Conservation (phyloP, 768 basidiomycete genomes). For the Rhizopogon roseolus region DNA sequence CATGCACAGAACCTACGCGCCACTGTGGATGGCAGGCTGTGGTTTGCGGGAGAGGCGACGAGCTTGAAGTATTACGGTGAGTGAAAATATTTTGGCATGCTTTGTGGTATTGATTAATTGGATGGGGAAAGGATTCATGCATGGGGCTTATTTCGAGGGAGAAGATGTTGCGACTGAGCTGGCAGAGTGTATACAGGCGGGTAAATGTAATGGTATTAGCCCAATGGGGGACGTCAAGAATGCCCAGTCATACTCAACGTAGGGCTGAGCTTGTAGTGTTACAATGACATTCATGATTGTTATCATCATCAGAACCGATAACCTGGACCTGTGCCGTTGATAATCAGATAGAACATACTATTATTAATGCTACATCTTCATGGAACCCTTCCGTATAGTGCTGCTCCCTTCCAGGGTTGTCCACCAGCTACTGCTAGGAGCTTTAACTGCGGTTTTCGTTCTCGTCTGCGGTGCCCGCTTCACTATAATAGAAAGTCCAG, state of each 20-base stretch:
- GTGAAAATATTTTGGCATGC: conserved; percentile 11
- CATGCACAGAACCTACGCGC: conserved; percentile 56
- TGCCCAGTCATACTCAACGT: too few relatives aligned
- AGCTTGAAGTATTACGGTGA: conserved; percentile 53
- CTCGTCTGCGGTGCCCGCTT: conserved; percentile 16
- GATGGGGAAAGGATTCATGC: conserved; percentile 40
- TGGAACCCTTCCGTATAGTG: neutral
- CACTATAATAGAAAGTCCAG: conserved; percentile 51
- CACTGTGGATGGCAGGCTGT: conserved; percentile 44
- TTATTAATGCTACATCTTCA: neutral
- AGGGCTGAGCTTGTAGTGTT: too few relatives aligned
- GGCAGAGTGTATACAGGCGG: too few relatives aligned
- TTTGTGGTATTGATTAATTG: too few relatives aligned
- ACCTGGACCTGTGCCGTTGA: neutral
- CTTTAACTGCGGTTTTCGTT: neutral
- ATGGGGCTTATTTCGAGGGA: conserved; percentile 58
- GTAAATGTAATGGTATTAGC: too few relatives aligned
- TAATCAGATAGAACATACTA: neutral
- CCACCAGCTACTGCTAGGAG: neutral
- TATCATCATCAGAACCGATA: neutral
- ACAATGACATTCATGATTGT: too few relatives aligned
- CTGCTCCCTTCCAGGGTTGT: neutral
- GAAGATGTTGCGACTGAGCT: too few relatives aligned
- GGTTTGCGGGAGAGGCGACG: conserved; percentile 63
- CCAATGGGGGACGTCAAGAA: too few relatives aligned